Conservation (phyloP, 2,329 filamentous ascomycete genomes). For the Leptographium wingfieldii region DNA sequence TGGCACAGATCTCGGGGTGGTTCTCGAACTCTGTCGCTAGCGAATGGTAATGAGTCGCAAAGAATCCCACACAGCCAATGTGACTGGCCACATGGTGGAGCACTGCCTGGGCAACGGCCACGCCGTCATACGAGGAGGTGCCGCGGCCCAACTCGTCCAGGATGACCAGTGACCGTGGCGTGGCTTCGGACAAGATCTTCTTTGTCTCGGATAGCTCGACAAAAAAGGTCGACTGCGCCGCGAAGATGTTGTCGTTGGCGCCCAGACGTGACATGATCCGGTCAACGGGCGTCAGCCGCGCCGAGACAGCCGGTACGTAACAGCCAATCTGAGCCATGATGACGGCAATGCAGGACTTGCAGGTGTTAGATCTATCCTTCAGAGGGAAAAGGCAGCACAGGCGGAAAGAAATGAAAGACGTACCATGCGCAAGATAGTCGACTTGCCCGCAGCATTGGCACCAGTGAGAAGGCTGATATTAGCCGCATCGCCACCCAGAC, state of each 20-base stretch:
- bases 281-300: slow-evolving; percentile 78
- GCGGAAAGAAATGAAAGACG: slow-evolving; percentile 15
- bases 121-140: slow-evolving; percentile 89
- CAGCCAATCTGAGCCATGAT: slow-evolving; percentile 97
- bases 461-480: slow-evolving; percentile 90
- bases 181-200: slow-evolving; percentile 92
- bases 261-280: slow-evolving; percentile 98
- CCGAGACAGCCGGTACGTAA: slow-evolving; percentile 72
- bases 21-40: slow-evolving; percentile 80
- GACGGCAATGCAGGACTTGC: slow-evolving; percentile 78
- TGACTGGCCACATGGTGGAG: slow-evolving; percentile 93
- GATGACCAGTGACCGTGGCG: slow-evolving; percentile 86
- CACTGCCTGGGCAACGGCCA: slow-evolving; percentile 91
- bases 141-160: slow-evolving; percentile 92
- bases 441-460: slow-evolving; percentile 95
- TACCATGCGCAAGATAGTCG: slow-evolving; percentile 89
- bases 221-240: slow-evolving; percentile 94
- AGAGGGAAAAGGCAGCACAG: background rate
- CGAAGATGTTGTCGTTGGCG: slow-evolving; percentile 98
- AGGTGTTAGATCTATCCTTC: slow-evolving; percentile 13
- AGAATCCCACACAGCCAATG: slow-evolving; percentile 89
- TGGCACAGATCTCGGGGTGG: slow-evolving; percentile 77
- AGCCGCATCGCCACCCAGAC: slow-evolving; percentile 64
- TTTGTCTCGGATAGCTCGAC: slow-evolving; percentile 96
- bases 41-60: slow-evolving; percentile 94